These are phyloP conservation scores for Ogataea philodendri DNA, from an alignment of 805 yeast species.

Conservation along the genomic window DNA sequence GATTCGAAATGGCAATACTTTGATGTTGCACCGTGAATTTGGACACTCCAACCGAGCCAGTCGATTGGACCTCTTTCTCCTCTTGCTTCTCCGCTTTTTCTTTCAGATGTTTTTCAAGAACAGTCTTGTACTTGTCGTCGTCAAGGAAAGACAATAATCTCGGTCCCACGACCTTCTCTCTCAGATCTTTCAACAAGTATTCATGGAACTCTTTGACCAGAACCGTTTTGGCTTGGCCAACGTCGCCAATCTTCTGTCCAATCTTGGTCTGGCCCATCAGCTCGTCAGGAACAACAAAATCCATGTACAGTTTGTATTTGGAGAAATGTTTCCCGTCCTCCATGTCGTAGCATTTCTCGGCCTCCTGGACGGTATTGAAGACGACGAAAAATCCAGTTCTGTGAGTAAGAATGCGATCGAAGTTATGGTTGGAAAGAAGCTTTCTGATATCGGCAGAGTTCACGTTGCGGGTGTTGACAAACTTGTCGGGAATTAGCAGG, in stretches of 20 bases:
- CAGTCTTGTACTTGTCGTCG: conserved; percentile 56
- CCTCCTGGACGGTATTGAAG: conserved; percentile 58
- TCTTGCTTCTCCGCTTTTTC: conserved; percentile 26
- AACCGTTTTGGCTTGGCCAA: conserved; percentile 57
- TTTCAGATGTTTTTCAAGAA: conserved; percentile 35
- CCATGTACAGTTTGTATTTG: conserved; percentile 55
- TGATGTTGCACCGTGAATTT: conserved; percentile 25
- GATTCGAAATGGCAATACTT: conserved; percentile 20
- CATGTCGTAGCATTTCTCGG: conserved; percentile 54
- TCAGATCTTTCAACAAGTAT: conserved; percentile 65
- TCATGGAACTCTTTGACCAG: conserved; percentile 63
- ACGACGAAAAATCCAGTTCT: conserved; percentile 67
- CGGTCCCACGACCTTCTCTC: conserved; percentile 72
- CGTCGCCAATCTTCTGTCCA: conserved; percentile 35
- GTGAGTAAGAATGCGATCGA: conserved; percentile 66
- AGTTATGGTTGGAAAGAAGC: conserved; percentile 55
- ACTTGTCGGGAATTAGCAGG: conserved; percentile 51
- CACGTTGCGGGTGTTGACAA: conserved; percentile 46
- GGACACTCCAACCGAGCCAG: conserved; percentile 15
- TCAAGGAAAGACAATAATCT: conserved; percentile 58
- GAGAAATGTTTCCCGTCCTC: conserved; percentile 57
- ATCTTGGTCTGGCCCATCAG: conserved; percentile 28
- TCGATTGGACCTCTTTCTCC: conserved; percentile 2
- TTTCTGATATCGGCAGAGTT: conserved; percentile 58
- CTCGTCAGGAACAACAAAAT: conserved; percentile 50